Evolutionary conservation across 1,284 basidiomycete species (phyloP), one percentile per base, ranked within the genome.

Genomic region (Ceratobasidium sp.): DNA sequence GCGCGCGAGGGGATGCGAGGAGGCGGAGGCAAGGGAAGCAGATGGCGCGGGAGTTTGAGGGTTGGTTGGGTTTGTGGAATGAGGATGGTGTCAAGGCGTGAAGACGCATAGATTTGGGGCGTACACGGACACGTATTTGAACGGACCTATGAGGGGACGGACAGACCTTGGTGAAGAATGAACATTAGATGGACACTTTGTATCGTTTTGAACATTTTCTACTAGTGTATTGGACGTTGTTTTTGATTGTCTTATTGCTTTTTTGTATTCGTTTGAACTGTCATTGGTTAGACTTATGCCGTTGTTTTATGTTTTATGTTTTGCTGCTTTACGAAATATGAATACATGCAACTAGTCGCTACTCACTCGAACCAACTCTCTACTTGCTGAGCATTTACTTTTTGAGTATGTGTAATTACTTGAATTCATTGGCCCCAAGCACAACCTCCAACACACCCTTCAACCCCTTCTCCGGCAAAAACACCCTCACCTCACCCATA

Each of bases 41-140:
- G 77, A 87, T 92, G 86, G 91, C 91, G 6, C 75, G 80, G 55
- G 84, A 83, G 56, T 86, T 92, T 13, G 84, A 91, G 69, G 84
- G 86, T 13, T 93, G 91, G 91, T 86, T 87, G 20, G 77, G 81
- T 71, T 71, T 82, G 23, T 87, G 87, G 87, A 77, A 58, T 18
- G 73, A 79, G 56, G 39, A 23, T 40, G 26, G 51, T 69, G 77
- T 26, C 10, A 60, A 28, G 18, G 33, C 13, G 28, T 60, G 58
- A 18, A 33, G 33, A 4, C 33, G 33, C 23, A 28, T 26, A 23
- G 55, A 28, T 13, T 20, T 13, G 55, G 55, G 26, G 9, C 15
- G 2, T 12, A 58, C 10, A 60, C 40, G 60, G 28, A 40, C 33
- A 63, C 60, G 13, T 10, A 28, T 23, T 20, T 18, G 58, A 60